Conservation (phyloP, 805 yeast genomes). For the Jamesozyma gamospora region DNA sequence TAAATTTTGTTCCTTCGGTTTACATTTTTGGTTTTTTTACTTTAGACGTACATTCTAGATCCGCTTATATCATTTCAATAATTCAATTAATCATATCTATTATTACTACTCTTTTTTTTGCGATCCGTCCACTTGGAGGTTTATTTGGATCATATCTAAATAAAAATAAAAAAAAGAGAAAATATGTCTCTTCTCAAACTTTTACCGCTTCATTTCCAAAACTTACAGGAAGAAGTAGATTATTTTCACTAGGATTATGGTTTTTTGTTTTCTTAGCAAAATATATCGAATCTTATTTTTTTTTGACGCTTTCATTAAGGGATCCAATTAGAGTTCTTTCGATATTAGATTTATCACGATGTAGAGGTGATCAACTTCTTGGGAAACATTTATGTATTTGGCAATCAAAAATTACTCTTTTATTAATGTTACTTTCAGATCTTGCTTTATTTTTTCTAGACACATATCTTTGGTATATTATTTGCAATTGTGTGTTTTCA, state of each 20-base stretch:
- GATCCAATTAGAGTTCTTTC: constrained; percentile 67
- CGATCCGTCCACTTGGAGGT: constrained; percentile 52
- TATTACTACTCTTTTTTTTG: constrained; percentile 43
- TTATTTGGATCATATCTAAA: constrained; percentile 38
- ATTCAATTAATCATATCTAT: constrained; percentile 50
- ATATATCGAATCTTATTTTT: constrained; percentile 68
- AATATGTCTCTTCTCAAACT: constrained; percentile 40
- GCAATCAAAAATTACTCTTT: constrained; percentile 49
- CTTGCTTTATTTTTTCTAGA: constrained; percentile 64
- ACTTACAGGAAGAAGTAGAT: constrained; percentile 42
- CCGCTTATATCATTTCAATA: constrained; percentile 36
- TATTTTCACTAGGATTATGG: constrained; percentile 66
- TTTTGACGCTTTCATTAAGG: constrained; percentile 57
- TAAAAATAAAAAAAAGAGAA: constrained; percentile 30
- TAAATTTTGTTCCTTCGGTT: constrained; percentile 43
- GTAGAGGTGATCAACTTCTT: constrained; percentile 51
- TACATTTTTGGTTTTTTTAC: constrained; percentile 37
- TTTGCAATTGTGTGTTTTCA: constrained; percentile 68
- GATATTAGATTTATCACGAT: constrained; percentile 42
- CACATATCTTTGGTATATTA: constrained; percentile 77
- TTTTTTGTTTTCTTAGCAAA: constrained; percentile 55
- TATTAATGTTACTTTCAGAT: constrained; percentile 49
- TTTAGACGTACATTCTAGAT: constrained; percentile 23
- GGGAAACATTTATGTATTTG: constrained; percentile 43
- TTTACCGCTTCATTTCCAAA: constrained; percentile 54